Evolutionary conservation across 257 asterid species (phyloP), one percentile per base, ranked within the genome.

Genomic region (Nicotiana sylvestris): DNA sequence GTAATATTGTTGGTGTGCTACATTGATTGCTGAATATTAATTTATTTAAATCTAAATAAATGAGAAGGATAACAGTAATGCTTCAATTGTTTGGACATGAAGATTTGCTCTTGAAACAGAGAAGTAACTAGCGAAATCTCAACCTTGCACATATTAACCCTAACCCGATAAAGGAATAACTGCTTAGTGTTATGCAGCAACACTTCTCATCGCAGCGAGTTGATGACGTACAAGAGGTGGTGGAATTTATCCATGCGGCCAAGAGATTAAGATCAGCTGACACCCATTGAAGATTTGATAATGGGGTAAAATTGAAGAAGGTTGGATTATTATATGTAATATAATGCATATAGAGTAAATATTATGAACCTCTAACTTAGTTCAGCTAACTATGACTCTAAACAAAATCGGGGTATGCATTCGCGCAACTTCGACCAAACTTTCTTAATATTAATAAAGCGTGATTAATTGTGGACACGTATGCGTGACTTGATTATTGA

Each of bases 121-220:
- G 21, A 21, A 21, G 21, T 21, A 21, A 21, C 21, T 21, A 21
- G 21, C 21, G 21, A 21, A 21, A 21, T 21, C 21, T 21, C 21
- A 21, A 21, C 21, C 21, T 21, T 21, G 93, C 86, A 43, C 90
- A 84, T 82, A 84, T 88, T 57, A 88, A 86, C 82, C 88, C 96
- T 66, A 89, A 87, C 89, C 92, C 91, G 1, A 86, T 96, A 6
- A 93, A 88, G 85, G 98, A 91, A 74, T 94, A 93, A 84, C 88
- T 93, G 84, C 86, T 90, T 83, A 89, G 81, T 13, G 87, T 85
- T 9, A 93, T 92, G 85, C 95, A 92, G 90, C 88, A 89, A 79
- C 98, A 95, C 88, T 95, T 95, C 78, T 86, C 89, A 25, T 89
- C 97, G 82, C 97, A 95, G 98, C 89, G 82, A 87, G 92, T 92